Conservation (phyloP, 305 asterid genomes). For the Petunia hybrid region DNA sequence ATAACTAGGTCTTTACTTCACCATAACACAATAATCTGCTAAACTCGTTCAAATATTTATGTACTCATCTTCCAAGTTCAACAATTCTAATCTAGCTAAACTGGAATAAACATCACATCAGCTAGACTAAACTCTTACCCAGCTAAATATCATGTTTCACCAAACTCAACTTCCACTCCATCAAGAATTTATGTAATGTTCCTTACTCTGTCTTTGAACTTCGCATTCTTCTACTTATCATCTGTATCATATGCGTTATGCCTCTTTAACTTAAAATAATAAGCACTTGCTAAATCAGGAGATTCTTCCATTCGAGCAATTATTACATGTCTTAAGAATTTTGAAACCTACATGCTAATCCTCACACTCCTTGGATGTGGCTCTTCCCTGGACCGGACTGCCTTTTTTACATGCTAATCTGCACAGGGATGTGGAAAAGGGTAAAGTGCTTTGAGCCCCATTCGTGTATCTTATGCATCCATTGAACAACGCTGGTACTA, state of each 20-base stretch:
- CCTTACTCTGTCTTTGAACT: constrained; percentile 57
- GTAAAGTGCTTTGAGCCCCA: constrained; percentile 86
- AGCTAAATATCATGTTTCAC: constrained; percentile 49
- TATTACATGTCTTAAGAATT: constrained; percentile 68
- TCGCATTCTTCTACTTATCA: constrained; percentile 65
- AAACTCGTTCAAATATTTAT: constrained; percentile 57
- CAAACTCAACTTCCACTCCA: constrained; percentile 67
- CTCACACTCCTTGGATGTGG: constrained; percentile 25
- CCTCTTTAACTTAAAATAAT: constrained; percentile 65
- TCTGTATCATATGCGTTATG: constrained; percentile 72
- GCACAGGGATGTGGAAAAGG: constrained; percentile 67
- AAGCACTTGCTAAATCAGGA: constrained; percentile 74
- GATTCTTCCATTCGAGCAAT: constrained; percentile 87
- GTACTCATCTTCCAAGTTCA: constrained; percentile 65
- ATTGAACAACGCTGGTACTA: constrained; percentile 58
- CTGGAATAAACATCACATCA: constrained; percentile 66
- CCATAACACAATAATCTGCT: constrained; percentile 70
- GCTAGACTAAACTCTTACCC: constrained; percentile 84
- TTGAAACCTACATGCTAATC: constrained; percentile 54
- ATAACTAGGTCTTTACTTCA: constrained; percentile 73
- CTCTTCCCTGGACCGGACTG: no score
- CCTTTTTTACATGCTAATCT: constrained; percentile 43
- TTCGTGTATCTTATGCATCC: constrained; percentile 78
- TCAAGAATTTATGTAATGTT: constrained; percentile 71
- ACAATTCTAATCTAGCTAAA: constrained; percentile 62